A percentile compares a stretch with the other conserved stretches of the same genome.
Evolutionary conservation across 257 asterid species (phyloP).

Genomic region (Prunella vulgaris): DNA sequence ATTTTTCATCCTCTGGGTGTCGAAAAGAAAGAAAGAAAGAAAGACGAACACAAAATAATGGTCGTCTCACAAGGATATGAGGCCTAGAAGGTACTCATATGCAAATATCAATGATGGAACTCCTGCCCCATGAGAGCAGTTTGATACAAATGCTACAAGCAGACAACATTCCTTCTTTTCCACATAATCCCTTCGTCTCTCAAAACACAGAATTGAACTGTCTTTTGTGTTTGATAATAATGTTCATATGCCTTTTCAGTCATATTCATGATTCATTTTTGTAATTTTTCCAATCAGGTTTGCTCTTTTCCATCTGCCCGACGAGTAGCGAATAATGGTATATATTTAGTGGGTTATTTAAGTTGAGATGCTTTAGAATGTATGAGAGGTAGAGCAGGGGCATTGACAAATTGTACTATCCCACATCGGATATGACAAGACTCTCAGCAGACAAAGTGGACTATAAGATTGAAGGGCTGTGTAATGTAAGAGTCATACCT

Average conservation of each 20-base stretch:
- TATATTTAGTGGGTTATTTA: too few species aligned
- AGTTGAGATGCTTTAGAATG: neutral
- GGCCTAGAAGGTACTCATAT: slow-evolving; percentile 34
- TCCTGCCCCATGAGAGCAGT: slow-evolving; percentile 34
- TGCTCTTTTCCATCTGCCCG: neutral
- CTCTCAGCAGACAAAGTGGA: neutral
- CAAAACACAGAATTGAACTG: neutral
- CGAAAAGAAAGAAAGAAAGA: slow-evolving; percentile 18
- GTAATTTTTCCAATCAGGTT: too few species aligned
- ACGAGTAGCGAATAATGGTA: too few species aligned
- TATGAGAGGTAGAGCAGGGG: slow-evolving; percentile 25
- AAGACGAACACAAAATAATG: slow-evolving; percentile 14
- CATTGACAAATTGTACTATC: too few species aligned
- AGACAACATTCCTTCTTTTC: slow-evolving; percentile 34
- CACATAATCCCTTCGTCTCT: slow-evolving; percentile 44
- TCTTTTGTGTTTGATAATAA: neutral
- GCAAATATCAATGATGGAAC: slow-evolving; percentile 31
- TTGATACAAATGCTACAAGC: slow-evolving; percentile 47
- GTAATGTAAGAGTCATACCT: neutral
- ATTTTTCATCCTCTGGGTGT: slow-evolving; percentile 7
- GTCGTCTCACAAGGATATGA: slow-evolving; percentile 20
- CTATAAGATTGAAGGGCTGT: neutral
- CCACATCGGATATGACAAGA: slow-evolving; percentile 40
- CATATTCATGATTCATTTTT: neutral
- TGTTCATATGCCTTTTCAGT: neutral